A percentile compares a stretch with the other conserved stretches of the same genome.
Conservation (phyloP, 2,329 filamentous ascomycete species). For the Alternaria conjuncta region DNA sequence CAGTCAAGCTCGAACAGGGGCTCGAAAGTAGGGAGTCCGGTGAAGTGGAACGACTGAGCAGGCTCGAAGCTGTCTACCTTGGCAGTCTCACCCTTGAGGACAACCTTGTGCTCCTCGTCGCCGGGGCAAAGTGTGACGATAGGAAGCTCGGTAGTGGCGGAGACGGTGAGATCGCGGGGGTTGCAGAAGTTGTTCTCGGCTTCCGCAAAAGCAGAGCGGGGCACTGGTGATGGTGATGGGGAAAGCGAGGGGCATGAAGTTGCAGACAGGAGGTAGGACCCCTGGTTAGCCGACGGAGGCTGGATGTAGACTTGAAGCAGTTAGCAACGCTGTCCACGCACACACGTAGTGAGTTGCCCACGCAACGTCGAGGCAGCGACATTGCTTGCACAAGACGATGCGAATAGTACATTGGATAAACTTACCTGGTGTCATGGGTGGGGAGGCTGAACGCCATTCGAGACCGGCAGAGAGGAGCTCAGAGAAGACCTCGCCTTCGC, state of each 20-base stretch:
- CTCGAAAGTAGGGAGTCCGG: conserved; percentile 75
- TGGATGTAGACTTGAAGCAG: conserved; percentile 66
- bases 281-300: conserved; percentile 68
- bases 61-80: conserved; percentile 48
- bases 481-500: conserved; percentile 72
- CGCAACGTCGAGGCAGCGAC: not conserved
- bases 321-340: conserved; percentile 26
- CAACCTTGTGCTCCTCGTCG: conserved; percentile 65
- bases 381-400: not conserved
- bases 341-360: not conserved
- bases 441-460: conserved; percentile 79
- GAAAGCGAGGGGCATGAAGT: conserved; percentile 83
- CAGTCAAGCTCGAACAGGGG: conserved; percentile 89
- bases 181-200: conserved; percentile 87
- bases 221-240: conserved; percentile 82
- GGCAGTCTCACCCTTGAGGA: conserved; percentile 55
- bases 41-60: conserved; percentile 50
- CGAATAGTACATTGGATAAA: not conserved
- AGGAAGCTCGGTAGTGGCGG: conserved; percentile 67
- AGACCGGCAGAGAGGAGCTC: conserved; percentile 77
- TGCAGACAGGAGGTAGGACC: conserved; percentile 74
- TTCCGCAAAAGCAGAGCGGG: conserved; percentile 71
- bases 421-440: conserved; percentile 91
- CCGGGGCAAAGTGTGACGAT: conserved; percentile 66
- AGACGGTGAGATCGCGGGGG: conserved; percentile 84